Base-by-base conservation (phyloP, 2,329 filamentous ascomycete genomes). In the Thielaviopsis euricoi region DNA sequence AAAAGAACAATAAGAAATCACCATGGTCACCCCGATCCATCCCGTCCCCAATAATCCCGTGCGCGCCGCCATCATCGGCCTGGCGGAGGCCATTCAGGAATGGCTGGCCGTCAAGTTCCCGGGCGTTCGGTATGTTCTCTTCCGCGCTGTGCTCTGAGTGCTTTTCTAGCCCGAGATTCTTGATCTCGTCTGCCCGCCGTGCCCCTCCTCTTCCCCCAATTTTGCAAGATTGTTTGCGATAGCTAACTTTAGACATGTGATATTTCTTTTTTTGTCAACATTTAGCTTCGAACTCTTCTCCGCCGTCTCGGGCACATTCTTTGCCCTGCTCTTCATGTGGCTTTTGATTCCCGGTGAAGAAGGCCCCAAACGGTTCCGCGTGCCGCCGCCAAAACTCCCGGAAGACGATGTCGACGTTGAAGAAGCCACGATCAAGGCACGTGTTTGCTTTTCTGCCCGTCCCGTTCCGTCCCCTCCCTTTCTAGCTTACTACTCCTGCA, bases 371-470 rank as follows among this genome's bases (percentile, higher is more conserved):
- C 73, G 72, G 37, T 89, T 86, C 70, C 71, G 69, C 52, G 77
- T 89, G 29, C 75, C 80, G 5, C 65, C 77, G 49, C 84, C 86
- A n/a, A 79, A 80, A 67, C 70, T 78, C 62, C 80, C 81, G 56
- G 72, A 76, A 67, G 75, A 79, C 58, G 74, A 76, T 53, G 74
- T 76, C 63, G 73, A 80, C 37, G 73, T 89, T 40, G 74, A 82
- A 15, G 67, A 76, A 40, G 76, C 84, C 1, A 75, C 74, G 19
- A 74, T 89, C 67, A 86, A 83, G 71, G 76, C 79, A 64, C 21
- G 62, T 55, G 22, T 51, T 21, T 19, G 15, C 17, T 1, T 5
- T 17, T 40, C 5, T 52, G 9, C 21, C 5, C n/a, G 17, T 12
- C 19, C 29, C 12, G 22, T 12, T 5, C 48, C 33, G 9, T 19